These are phyloP conservation scores for Hura crepitans DNA, from an alignment of 441 rosid species.

Conservation along the genomic window DNA sequence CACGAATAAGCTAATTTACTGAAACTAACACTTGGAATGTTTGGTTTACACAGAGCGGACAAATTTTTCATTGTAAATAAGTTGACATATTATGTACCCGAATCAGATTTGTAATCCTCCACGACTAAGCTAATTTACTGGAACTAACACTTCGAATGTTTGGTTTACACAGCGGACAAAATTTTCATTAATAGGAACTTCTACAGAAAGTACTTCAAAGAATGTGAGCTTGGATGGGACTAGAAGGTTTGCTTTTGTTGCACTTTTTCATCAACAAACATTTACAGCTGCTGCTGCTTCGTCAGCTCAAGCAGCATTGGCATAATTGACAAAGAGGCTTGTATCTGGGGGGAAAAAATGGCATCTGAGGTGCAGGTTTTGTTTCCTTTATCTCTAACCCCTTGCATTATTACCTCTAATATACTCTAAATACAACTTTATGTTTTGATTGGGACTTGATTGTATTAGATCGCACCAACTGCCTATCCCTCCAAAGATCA, in stretches of 20 bases:
- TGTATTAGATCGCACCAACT: background rate
- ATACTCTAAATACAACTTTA: too few relatives aligned
- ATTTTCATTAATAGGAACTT: constrained; percentile 51
- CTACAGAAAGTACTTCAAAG: constrained; percentile 68
- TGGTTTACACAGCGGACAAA: constrained; percentile 64
- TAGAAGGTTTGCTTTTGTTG: constrained; percentile 58
- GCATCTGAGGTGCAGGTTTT: constrained; percentile 91
- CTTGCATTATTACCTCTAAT: too few relatives aligned
- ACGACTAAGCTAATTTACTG: background rate
- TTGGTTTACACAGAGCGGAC: too few relatives aligned
- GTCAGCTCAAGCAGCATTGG: constrained; percentile 68
- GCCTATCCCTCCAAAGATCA: constrained; percentile 44
- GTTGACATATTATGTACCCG: too few relatives aligned
- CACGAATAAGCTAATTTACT: too few relatives aligned
- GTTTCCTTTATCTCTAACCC: background rate
- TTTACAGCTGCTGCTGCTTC: constrained; percentile 69
- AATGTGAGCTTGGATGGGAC: constrained; percentile 76
- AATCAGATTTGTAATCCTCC: background rate
- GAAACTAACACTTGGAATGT: too few relatives aligned
- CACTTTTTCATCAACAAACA: constrained; percentile 66
- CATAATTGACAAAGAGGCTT: constrained; percentile 80
- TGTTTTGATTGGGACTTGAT: background rate
- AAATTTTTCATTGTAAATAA: too few relatives aligned
- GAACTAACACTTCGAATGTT: background rate
- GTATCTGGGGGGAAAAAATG: constrained; percentile 96